Evolutionary conservation across 2,329 filamentous ascomycete genomes (phyloP), one percentile per base, ranked within the genome.

Genomic region (Bimuria novae-zelandiae): DNA sequence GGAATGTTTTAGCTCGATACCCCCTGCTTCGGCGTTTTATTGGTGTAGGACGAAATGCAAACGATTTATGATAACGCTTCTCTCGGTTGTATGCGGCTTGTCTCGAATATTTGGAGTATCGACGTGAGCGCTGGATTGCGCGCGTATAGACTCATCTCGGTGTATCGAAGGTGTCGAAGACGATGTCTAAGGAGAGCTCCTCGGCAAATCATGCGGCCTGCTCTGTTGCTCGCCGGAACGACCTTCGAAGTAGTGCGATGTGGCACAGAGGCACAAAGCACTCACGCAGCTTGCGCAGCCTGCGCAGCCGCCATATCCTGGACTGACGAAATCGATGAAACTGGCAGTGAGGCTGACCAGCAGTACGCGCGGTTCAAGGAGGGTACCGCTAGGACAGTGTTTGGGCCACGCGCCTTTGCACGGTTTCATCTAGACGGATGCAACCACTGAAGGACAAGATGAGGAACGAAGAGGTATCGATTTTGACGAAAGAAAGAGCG

Each of bases 1-100:
- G 33, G 3, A 27, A 36, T 51, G 36, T 47, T 36, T 14, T 51
- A 42, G 44, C 49, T 50, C 43, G 51, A 58, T 57, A 55, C 55
- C 55, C 45, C 50, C 27, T 59, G 48, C 39, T 44, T 52, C 23
- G 32, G 22, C 37, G 44, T 48, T 42, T 23, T 39, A 32, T 3
- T 46, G 22, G 41, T 46, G 23, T 22, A 49, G 33, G 36, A 21
- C 36, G 23, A 37, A 12, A 41, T 22, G 17, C 16, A 27, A 27
- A 49, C 14, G 45, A 37, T 40, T 45, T 41, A 44, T 17, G 50
- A 12, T 4, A 53, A 16, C 12, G 39, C 14, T 16, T 14, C 30
- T 12, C 25, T 36, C 23, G 27, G 33, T 39, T 30, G 33, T 49
- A 36, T 45, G 46, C 39, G 51, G 40, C 37, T 49, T 35, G 21